Conservation (phyloP, 352 stramenopile species). For the Plasmopara halstedii region DNA sequence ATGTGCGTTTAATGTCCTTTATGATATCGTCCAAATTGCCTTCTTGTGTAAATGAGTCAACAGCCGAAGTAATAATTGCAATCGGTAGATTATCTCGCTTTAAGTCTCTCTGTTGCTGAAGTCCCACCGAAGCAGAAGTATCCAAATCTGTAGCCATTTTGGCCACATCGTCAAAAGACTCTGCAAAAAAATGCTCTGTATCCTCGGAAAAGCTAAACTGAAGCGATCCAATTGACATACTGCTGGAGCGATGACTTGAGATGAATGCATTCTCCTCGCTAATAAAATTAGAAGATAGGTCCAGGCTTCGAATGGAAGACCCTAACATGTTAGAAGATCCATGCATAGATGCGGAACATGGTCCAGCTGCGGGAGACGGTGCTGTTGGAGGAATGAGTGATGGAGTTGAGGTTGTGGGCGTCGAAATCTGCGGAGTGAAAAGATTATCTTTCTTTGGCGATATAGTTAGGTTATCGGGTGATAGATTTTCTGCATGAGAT, state of each 20-base stretch:
- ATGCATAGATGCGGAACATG: conserved; percentile 7
- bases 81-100: conserved; percentile 69
- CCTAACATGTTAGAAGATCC: conserved; percentile 16
- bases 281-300: conserved; percentile 17
- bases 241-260: conserved; percentile 41
- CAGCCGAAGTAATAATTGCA: conserved; percentile 46
- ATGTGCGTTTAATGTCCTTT: conserved; percentile 57
- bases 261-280: conserved; percentile 27
- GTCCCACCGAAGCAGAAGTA: conserved; percentile 3
- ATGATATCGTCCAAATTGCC: conserved; percentile 75
- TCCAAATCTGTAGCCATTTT: conserved; percentile 33
- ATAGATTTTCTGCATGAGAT: conserved; percentile 7
- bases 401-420: conserved; percentile 16
- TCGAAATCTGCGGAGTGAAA: conserved; percentile 24
- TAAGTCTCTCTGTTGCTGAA: conserved; percentile 24
- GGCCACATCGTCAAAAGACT: conserved; percentile 38
- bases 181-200: conserved; percentile 55
- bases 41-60: conserved; percentile 70
- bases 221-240: conserved; percentile 58
- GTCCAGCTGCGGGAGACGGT: conserved; percentile 19
- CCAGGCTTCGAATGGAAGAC: conserved; percentile 22
- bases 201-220: conserved; percentile 71
- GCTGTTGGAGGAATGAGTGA: conserved; percentile 24
- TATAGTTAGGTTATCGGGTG: conserved; percentile 5
- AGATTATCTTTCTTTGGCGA: conserved; percentile 41